Conservation (phyloP, 306 rosid species). For the Lupinus albus region DNA sequence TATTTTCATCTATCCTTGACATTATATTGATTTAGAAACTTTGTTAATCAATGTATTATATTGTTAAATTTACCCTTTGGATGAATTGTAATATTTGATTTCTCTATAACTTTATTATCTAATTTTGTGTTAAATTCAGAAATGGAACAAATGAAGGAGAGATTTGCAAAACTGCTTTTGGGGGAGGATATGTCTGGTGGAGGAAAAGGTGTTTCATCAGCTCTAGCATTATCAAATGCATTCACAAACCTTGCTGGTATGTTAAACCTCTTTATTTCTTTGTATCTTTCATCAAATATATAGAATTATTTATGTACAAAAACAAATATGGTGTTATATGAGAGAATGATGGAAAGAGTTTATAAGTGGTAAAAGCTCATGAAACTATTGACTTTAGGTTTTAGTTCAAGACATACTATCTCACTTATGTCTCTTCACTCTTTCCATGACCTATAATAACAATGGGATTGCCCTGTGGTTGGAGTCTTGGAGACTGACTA, state of each 20-base stretch:
- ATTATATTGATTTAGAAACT: constrained; percentile 1
- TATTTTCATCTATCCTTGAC: neutral
- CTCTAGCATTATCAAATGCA: constrained; percentile 97
- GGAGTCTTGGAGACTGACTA: no score
- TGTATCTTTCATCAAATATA: neutral
- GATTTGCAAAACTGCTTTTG: constrained; percentile 83
- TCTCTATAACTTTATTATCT: constrained; percentile 12
- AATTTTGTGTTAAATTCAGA: constrained; percentile 60
- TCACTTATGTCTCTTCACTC: no score
- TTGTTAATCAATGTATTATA: neutral
- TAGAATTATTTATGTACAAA: constrained; percentile 6
- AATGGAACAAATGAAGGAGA: constrained; percentile 91
- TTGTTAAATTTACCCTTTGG: neutral
- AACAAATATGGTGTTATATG: constrained; percentile 24
- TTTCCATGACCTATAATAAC: no score
- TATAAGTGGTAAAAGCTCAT: no score
- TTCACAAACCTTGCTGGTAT: constrained; percentile 96
- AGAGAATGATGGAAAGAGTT: no score
- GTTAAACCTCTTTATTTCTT: neutral
- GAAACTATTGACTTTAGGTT: no score
- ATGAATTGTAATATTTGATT: constrained; percentile 7
- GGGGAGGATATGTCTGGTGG: constrained; percentile 99
- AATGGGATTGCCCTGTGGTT: no score
- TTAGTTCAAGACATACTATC: no score
- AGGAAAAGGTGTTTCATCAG: constrained; percentile 96